Percentiles rank a stretch among this genome's conserved stretches.
phyloP scores from a whole-genome alignment of 257 asterid genomes.

The Lithospermum erythrorhizon region DNA sequence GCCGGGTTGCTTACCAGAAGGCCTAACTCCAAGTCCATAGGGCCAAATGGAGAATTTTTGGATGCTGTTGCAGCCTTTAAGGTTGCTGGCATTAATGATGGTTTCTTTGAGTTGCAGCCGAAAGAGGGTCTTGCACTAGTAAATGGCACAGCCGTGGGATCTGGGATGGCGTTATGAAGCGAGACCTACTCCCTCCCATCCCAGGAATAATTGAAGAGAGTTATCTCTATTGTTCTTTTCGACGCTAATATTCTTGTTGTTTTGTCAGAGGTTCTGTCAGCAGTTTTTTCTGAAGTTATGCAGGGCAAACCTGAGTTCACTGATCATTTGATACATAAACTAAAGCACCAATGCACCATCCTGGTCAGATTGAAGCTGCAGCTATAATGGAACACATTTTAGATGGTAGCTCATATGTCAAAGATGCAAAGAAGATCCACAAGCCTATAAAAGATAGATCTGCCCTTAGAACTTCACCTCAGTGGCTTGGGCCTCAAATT shows the following conservation, averaged over 20 bases:
- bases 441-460: constrained; percentile 24
- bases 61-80: constrained; percentile 12
- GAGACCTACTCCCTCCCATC: too few relatives aligned
- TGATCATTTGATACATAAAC: constrained; percentile 20
- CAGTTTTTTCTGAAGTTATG: constrained; percentile 22
- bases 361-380: constrained; percentile 27
- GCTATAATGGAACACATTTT: constrained; percentile 23
- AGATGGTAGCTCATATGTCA: constrained; percentile 20
- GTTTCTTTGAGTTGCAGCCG: constrained; percentile 22
- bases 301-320: constrained; percentile 22
- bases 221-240: constrained; percentile 16
- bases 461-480: constrained; percentile 22
- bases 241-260: constrained; percentile 17
- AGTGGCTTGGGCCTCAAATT: constrained; percentile 23
- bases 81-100: constrained; percentile 12
- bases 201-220: too few relatives aligned
- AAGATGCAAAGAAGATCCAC: constrained; percentile 13
- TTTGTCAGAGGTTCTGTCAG: constrained; percentile 18
- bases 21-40: constrained; percentile 15
- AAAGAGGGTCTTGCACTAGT: constrained; percentile 24
- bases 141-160: constrained; percentile 23
- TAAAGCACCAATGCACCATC: constrained; percentile 27
- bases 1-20: constrained; percentile 18
- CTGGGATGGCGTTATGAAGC: constrained; percentile 26
- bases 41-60: constrained; percentile 14